Conservation (phyloP, 1,284 basidiomycete species). For the Ceratobasidium sp. region DNA sequence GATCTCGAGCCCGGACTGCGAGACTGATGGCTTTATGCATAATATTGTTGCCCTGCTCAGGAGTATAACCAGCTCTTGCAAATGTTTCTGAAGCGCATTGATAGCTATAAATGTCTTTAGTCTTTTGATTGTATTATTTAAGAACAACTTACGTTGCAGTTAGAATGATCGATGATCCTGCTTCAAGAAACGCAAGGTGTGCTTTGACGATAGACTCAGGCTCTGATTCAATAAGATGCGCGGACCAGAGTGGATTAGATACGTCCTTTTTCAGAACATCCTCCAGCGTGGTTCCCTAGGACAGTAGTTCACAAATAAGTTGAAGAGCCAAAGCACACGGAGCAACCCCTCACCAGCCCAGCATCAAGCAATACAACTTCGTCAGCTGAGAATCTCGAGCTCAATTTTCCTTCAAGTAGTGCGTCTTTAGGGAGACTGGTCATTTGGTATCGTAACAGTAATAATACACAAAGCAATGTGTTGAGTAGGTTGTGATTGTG, state of each 20-base stretch:
- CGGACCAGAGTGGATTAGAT: slow-evolving; percentile 76
- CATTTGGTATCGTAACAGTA: neutral
- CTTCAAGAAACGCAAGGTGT: slow-evolving; percentile 71
- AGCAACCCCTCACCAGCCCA: slow-evolving; percentile 64
- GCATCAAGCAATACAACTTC: slow-evolving; percentile 68
- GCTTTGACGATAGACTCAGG: slow-evolving; percentile 67
- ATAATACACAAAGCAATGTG: neutral
- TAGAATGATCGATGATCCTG: slow-evolving; percentile 71
- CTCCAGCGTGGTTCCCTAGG: slow-evolving; percentile 77
- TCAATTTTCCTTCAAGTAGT: neutral
- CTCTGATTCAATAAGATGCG: slow-evolving; percentile 67
- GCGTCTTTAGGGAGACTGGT: neutral
- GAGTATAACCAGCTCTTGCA: slow-evolving; percentile 65
- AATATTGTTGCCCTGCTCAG: slow-evolving; percentile 61
- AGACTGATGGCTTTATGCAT: slow-evolving; percentile 71
- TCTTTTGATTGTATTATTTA: neutral
- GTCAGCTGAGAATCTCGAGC: slow-evolving; percentile 14
- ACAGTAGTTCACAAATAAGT: slow-evolving; percentile 8
- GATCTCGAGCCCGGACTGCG: slow-evolving; percentile 63
- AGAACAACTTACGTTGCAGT: slow-evolving; percentile 69
- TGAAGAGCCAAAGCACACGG: neutral
- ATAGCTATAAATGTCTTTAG: slow-evolving; percentile 62
- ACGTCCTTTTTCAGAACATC: slow-evolving; percentile 67
- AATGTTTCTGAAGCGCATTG: slow-evolving; percentile 73
- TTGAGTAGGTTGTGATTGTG: neutral